Evolutionary conservation across 164 flowering plant species (phyloP).

Genomic region (Berberis vulgaris): DNA sequence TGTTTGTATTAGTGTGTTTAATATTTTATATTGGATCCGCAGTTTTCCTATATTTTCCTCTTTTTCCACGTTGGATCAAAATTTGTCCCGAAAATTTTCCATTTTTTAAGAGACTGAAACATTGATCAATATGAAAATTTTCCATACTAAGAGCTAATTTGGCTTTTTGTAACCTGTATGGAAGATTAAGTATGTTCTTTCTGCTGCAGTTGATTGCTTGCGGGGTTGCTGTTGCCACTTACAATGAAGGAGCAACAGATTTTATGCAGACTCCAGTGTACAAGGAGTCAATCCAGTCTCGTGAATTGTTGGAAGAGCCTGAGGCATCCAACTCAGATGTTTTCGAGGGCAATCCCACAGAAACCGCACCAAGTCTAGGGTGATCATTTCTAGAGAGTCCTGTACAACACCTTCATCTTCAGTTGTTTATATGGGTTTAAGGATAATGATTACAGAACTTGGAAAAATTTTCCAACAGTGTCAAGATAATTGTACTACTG

Average conservation of each 20-base stretch:
- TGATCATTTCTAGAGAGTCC: slow-evolving; percentile 18
- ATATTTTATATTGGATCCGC: no score
- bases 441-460: not conserved
- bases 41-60: no score
- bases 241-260: slow-evolving; percentile 93
- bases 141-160: not conserved
- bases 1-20: no score
- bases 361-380: slow-evolving; percentile 88
- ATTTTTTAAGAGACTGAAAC: no score
- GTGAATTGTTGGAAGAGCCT: slow-evolving; percentile 68
- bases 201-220: slow-evolving; percentile 58
- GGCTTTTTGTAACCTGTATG: not conserved
- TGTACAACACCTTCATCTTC: not conserved
- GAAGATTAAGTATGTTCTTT: not conserved
- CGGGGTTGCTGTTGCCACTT: slow-evolving; percentile 77
- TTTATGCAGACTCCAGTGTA: slow-evolving; percentile 80
- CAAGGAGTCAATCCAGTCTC: slow-evolving; percentile 72
- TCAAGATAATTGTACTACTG: slow-evolving; percentile 5
- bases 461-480: not conserved
- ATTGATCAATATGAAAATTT: no score
- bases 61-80: no score
- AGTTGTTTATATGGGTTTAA: not conserved
- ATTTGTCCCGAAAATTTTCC: no score
- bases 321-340: slow-evolving; percentile 67
- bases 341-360: slow-evolving; percentile 90